These are phyloP conservation scores for Peronospora farinosa DNA, from an alignment of 352 stramenopile species.

Conservation along the genomic window DNA sequence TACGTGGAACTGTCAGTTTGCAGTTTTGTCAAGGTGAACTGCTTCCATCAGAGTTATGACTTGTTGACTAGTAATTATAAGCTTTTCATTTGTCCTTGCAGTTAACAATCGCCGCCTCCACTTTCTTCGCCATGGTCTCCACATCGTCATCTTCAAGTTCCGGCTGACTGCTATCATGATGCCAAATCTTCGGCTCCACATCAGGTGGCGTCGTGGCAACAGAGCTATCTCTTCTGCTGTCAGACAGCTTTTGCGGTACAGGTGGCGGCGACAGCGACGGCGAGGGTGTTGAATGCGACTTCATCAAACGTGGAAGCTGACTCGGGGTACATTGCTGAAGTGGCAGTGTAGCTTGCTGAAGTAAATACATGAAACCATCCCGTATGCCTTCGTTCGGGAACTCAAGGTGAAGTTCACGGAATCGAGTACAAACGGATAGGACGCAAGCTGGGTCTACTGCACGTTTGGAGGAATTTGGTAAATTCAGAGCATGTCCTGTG, in stretches of 20 bases:
- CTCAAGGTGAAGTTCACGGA: conserved; percentile 64
- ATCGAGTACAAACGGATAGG: conserved; percentile 54
- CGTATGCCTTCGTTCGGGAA: conserved; percentile 58
- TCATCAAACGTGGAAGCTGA: conserved; percentile 12
- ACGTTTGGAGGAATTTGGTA: conserved; percentile 42
- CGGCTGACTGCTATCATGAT: conserved; percentile 13
- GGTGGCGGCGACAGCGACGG: conserved; percentile 12
- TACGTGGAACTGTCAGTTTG: not conserved
- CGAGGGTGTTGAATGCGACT: conserved; percentile 5
- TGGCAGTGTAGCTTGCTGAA: conserved; percentile 58
- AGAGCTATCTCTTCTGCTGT: conserved; percentile 7
- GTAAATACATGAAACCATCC: conserved; percentile 61
- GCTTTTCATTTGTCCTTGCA: conserved; percentile 31
- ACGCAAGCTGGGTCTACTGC: conserved; percentile 48
- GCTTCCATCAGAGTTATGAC: conserved; percentile 15
- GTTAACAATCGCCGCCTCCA: conserved; percentile 10
- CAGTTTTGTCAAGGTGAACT: not conserved
- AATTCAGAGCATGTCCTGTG: conserved; percentile 34
- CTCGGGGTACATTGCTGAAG: conserved; percentile 20
- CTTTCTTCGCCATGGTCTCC: conserved; percentile 15
- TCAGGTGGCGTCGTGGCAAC: conserved; percentile 14
- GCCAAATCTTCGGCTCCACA: conserved; percentile 7
- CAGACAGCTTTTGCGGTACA: conserved; percentile 7
- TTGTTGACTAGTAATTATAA: conserved; percentile 27
- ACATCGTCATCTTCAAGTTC: conserved; percentile 24